Base-by-base conservation (phyloP, 2,329 filamentous ascomycete species). In the Coniochaeta prunicola region DNA sequence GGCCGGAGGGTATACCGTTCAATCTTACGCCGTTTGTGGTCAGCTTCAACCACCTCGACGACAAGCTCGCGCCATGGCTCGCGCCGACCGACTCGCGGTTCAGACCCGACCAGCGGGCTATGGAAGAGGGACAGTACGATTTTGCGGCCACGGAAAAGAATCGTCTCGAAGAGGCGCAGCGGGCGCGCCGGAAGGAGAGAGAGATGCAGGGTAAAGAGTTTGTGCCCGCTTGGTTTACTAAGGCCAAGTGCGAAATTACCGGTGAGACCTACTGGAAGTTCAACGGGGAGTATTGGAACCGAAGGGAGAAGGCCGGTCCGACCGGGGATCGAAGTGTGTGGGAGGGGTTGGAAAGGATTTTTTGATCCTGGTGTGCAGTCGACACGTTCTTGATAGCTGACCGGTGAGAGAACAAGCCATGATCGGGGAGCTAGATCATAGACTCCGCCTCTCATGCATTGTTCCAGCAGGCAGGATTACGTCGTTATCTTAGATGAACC, bases 121-220 rank as follows among this genome's bases (percentile, higher is more conserved):
- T 99, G 94, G 94, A 99, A 72, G 92, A 97, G 62, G 94, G 93
- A n/a, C 85, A 92, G 73, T 99, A 99, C 69, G 93, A 97, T 68
- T 81, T 94, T 60, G 94, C 94, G 1, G 94, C 93, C 0, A 84
- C 83, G 5, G 94, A 99, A 78, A 99, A 99, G 83, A 94, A 93
- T 68, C 82, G 94, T 1, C 84, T 99, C 0, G 94, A 99, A 73
- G 90, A 97, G 76, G 92, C 87, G 63, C 94, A 99, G 78, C 82
- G 94, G 60, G 86, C 87, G 10, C 87, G 88, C 60, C 78, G 94
- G 61, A 77, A 90, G 58, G 76, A 81, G 60, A 80, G 92, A 26
- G 93, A 99, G 74, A 81, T 82, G 31, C 82, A 76, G 2, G 94
- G 94, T 4, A 89, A 96, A 62, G 87, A 93, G 61, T 97, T 94